Base-by-base conservation (phyloP, 768 basidiomycete species). In the Botryobasidium botryosum region DNA sequence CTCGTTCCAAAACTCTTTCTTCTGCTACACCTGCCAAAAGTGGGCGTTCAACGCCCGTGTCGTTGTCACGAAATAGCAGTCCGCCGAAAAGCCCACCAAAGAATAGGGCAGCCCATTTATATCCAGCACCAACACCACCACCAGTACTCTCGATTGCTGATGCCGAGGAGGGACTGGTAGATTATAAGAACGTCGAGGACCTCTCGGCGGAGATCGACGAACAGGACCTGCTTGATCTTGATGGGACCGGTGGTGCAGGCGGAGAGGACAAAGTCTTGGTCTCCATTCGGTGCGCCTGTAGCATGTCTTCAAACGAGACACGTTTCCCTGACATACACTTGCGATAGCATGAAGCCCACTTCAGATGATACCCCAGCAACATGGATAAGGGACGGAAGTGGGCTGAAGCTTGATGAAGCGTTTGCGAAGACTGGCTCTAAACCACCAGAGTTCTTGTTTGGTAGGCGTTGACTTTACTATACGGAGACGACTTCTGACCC, bases 201-300 rank as follows among this genome's bases (percentile, higher is more conserved):
- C 6, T 81, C 75, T 7, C 77, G 60, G 0, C 79, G 79, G 43
- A 52, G 18, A 64, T 82, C 1, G 82, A 83, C 44, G 74, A 76
- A 44, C 64, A 65, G 15, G 64, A 68, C 64, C 54, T 75, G 13
- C 50, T 62, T 44, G 35, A 10, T 13, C 61, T 59, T n/a, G 55
- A 58, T 1, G 58, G 61, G 1, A 57, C n/a, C 17, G 23, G 27
- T n/a, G 35, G 26, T 40, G 24, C 43, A 17, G 18, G 38, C 6
- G 23, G 39, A 21, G 27, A 51, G 20, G 83, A 86, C 58, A 86
- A 87, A 57, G 85, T 86, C 36, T 75, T 87, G 59, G 84, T 87
- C 18, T 85, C 84, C 21, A 68, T 88, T 52, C 69, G 82, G 81
- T 82, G 50, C 40, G 57, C 51, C n/a, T n/a, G n/a, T n/a, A n/a